A percentile compares a stretch with the other conserved stretches of the same genome.
Conservation (phyloP, 1,284 basidiomycete genomes). For the Agaricales sp. region DNA sequence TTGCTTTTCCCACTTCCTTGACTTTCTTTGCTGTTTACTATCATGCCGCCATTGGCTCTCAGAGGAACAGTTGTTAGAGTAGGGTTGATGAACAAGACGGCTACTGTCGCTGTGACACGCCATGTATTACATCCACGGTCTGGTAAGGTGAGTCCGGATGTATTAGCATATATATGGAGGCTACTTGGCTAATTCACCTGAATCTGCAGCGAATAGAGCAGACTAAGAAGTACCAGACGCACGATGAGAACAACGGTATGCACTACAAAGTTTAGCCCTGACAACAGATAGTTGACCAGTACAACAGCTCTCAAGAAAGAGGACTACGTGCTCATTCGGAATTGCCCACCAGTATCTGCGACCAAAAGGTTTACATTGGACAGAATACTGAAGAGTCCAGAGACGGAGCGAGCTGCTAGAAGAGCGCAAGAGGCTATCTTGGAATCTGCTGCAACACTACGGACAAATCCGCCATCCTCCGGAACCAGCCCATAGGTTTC, state of each 20-base stretch:
- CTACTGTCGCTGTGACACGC: conserved; percentile 68
- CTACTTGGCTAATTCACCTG: conserved; percentile 6
- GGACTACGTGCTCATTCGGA: conserved; percentile 65
- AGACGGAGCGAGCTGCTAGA: conserved; percentile 34
- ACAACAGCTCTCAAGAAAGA: conserved; percentile 49
- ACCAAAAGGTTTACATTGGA: conserved; percentile 66
- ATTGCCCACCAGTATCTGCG: conserved; percentile 69
- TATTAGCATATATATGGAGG: not conserved
- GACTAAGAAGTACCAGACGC: conserved; percentile 66
- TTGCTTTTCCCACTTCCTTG: not conserved
- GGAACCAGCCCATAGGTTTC: too few species aligned
- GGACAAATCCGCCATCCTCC: too few species aligned
- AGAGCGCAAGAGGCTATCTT: not conserved
- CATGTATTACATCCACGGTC: conserved; percentile 58
- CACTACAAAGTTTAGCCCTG: conserved; percentile 3
- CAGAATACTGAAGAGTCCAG: conserved; percentile 54
- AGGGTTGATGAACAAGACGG: conserved; percentile 74
- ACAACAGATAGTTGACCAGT: too few species aligned
- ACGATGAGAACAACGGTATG: conserved; percentile 60
- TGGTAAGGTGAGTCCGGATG: conserved; percentile 48
- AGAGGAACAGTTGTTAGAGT: conserved; percentile 66
- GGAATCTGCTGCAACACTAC: conserved; percentile 4
- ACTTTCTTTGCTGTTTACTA: conserved; percentile 8
- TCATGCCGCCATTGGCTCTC: conserved; percentile 69
- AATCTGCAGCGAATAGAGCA: conserved; percentile 51